Base-by-base conservation (phyloP, 139 green algal species). In the Volvox reticuliferus region DNA sequence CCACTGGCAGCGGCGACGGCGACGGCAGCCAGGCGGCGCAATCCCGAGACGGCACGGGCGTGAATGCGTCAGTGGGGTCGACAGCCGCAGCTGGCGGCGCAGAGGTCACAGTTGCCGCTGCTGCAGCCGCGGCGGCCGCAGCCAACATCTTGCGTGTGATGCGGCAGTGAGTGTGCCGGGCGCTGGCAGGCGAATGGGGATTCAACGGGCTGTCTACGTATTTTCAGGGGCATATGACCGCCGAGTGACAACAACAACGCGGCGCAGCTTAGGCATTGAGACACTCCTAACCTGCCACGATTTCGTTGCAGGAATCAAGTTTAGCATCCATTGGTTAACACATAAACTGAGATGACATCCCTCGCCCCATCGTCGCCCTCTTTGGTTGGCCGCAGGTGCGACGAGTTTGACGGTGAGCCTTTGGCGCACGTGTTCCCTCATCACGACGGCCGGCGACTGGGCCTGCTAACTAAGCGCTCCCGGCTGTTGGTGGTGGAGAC, bases 401-500 rank as follows among this genome's bases (percentile, higher is more conserved):
- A 82, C 32, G 88, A 94, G 55, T 79, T 92, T 67, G 80, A 73
- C 12, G 92, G 92, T 19, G 80, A 91, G 78, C 86, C 92, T 0
- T 87, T 94, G 13, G 28, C 67, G 0, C 63, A 82, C 61, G 55
- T 94, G 26, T 73, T 88, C 22, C 65, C 77, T 30, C 89, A 92
- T 73, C 79, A 68, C 28, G 63, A 75, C 33, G 92, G 92, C 5
- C 88, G 89, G n/a, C 85, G 91, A 21, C 80, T 95, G 65, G 55
- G 90, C 17, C 84, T 92, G 55, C 86, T 94, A n/a, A 91, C 92
- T 35, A 93, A 91, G 82, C 30, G 91, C 30, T 73, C n/a, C 14
- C 81, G 73, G 35, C 81, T 95, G 79, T 62, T 92, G 84, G 84
- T 75, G 35, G 28, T 95, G 65, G 93, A 95, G 76, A 87, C 78